phyloP scores from a whole-genome alignment of 805 yeast species.

The Yamadazyma sp. region DNA sequence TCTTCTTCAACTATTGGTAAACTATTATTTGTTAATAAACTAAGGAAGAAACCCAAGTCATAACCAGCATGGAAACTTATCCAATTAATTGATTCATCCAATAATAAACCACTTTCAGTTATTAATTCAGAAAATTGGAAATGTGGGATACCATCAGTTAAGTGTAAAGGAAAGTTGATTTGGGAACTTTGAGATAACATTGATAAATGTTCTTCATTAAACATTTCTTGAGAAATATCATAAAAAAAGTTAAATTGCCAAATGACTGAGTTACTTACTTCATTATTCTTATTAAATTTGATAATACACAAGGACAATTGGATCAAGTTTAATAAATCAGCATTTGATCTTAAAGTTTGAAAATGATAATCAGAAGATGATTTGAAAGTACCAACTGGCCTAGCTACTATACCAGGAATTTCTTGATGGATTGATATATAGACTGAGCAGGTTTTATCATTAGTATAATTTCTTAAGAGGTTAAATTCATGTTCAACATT shows the following conservation, averaged over 20 bases:
- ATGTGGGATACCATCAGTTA: constrained; percentile 72
- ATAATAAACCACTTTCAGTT: constrained; percentile 79
- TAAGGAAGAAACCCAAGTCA: constrained; percentile 85
- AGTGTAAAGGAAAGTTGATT: constrained; percentile 73
- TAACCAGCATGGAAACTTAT: constrained; percentile 90
- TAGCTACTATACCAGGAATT: constrained; percentile 92
- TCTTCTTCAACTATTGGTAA: constrained; percentile 83
- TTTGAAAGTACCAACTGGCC: constrained; percentile 92
- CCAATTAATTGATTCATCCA: constrained; percentile 77
- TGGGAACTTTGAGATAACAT: constrained; percentile 75
- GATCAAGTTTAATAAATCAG: constrained; percentile 79
- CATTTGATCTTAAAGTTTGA: constrained; percentile 89
- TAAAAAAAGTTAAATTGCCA: constrained; percentile 96
- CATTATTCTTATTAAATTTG: constrained; percentile 31
- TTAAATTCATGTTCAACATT: constrained; percentile 68
- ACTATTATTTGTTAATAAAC: constrained; percentile 67
- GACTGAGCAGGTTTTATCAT: constrained; percentile 45
- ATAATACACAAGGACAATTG: constrained; percentile 57
- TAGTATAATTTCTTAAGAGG: constrained; percentile 55
- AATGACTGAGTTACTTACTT: constrained; percentile 71
- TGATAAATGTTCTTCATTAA: constrained; percentile 78
- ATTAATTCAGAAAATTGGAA: constrained; percentile 79
- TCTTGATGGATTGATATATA: constrained; percentile 79
- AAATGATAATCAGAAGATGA: constrained; percentile 91
- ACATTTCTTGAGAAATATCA: constrained; percentile 77